A percentile compares a stretch with the other conserved stretches of the same genome.
phyloP scores from a whole-genome alignment of 306 rosid species.

The Cicer cuneatum region DNA sequence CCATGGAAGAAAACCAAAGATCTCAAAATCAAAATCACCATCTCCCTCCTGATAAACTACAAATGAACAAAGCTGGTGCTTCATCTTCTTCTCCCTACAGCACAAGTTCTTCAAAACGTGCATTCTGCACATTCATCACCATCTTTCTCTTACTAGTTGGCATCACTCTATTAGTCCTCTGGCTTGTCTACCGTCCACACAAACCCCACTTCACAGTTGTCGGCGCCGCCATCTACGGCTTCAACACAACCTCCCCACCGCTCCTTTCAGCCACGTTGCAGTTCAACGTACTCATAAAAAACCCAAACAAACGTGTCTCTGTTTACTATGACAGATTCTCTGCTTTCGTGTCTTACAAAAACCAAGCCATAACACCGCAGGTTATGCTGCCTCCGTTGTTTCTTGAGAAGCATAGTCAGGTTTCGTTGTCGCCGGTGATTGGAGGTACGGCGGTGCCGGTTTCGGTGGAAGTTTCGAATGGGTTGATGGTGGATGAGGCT shows the following conservation, averaged over 20 bases:
- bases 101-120: slow-evolving; percentile 23
- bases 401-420: slow-evolving; percentile 54
- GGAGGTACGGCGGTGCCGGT: slow-evolving; percentile 74
- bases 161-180: slow-evolving; percentile 59
- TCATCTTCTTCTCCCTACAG: neutral
- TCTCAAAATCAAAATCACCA: neutral
- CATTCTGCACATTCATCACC: slow-evolving; percentile 61
- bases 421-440: slow-evolving; percentile 68
- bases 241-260: slow-evolving; percentile 62
- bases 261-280: slow-evolving; percentile 70
- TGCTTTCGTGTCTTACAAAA: slow-evolving; percentile 62
- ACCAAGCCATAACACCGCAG: slow-evolving; percentile 74
- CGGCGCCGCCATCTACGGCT: slow-evolving; percentile 67
- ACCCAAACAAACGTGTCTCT: slow-evolving; percentile 79
- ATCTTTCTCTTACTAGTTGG: slow-evolving; percentile 66
- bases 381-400: slow-evolving; percentile 66
- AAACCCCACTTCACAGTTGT: slow-evolving; percentile 72
- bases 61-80: neutral
- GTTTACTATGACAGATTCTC: slow-evolving; percentile 66
- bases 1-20: slow-evolving; percentile 30
- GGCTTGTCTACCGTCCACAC: slow-evolving; percentile 87
- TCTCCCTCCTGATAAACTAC: slow-evolving; percentile 4
- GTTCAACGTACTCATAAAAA: slow-evolving; percentile 71
- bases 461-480: slow-evolving; percentile 62
- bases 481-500: slow-evolving; percentile 62